These are phyloP conservation scores for Vanrija pseudolonga DNA, from an alignment of 1,284 basidiomycete genomes.

Conservation along the genomic window DNA sequence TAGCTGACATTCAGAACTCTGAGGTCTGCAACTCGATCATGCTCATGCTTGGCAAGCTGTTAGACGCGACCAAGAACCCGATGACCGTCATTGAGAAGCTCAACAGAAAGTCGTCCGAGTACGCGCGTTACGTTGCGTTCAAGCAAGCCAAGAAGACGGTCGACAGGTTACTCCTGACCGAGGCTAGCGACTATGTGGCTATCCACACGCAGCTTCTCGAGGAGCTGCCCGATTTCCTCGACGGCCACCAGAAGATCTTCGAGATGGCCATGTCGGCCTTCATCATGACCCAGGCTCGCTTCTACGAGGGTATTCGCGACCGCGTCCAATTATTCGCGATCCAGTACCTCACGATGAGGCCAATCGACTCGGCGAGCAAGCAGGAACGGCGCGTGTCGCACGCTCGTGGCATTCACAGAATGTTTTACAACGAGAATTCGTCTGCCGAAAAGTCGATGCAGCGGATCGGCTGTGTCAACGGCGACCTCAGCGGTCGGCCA, in stretches of 20 bases:
- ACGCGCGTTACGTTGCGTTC: conserved; percentile 35
- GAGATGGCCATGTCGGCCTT: conserved; percentile 40
- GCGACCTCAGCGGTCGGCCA: no score
- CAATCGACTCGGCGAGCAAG: no score
- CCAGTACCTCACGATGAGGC: conserved; percentile 5
- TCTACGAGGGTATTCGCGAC: conserved; percentile 24
- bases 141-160: conserved; percentile 27
- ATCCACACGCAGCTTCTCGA: conserved; percentile 49
- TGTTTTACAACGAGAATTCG: no score
- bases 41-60: conserved; percentile 38
- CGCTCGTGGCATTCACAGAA: conserved; percentile 12
- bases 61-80: conserved; percentile 40
- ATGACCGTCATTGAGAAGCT: conserved; percentile 39
- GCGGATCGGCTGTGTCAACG: no score
- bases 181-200: conserved; percentile 46
- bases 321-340: conserved; percentile 21
- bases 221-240: conserved; percentile 46
- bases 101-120: conserved; percentile 39
- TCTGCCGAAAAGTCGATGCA: no score
- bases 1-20: conserved; percentile 24
- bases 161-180: conserved; percentile 32
- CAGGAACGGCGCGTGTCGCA: neutral
- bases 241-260: conserved; percentile 42
- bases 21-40: conserved; percentile 40
- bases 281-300: conserved; percentile 38